Evolutionary conservation across 2,329 filamentous ascomycete genomes (phyloP), one percentile per base, ranked within the genome.

Genomic region (Monascus ruber): DNA sequence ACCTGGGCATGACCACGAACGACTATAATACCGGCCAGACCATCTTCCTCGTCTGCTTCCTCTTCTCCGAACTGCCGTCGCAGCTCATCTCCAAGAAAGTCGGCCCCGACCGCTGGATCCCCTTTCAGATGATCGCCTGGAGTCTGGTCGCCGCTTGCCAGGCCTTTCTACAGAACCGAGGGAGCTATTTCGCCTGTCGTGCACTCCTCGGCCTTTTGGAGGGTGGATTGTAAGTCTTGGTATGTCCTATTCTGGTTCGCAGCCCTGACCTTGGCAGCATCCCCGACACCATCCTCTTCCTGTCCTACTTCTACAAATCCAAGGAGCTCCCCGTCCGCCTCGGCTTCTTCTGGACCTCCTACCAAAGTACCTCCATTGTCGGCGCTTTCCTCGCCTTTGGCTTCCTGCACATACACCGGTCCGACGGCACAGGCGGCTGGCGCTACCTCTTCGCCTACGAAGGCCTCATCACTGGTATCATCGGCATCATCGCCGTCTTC

Each of bases 301-400:
- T 85, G 4, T 79, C 76, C 3, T 87, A 87, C 58, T 88, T 81
- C 60, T 88, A 86, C 63, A 86, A 76, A 34, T 76, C 76, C 0
- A 70, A 70, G 38, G 83, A 87, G 54, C 65, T 88, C 0, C 80
- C 82, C 0, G 71, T 73, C 7, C 73, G 83, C 1, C 62, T 87
- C 11, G 75, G 76, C 47, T 76, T 70, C 51, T 86, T 86, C 62
- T 87, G 82, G 83, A 76, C 77, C 0, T 72, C 79, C 0, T 76
- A 81, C 8, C 47, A 69, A 36, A 56, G 56, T 0, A 71, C 69
- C 0, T 53, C 60, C 1, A 71, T 71, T 17, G 55, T 71, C 1
- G 54, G 70, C 8, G 56, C 71, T 0, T 65, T 73, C 33, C 58
- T 72, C 4, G 68, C 67, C 0, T 75, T 55, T 35, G 62, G 62